phyloP scores from a whole-genome alignment of 352 stramenopile species.

The Globisporangium echinulatum region DNA sequence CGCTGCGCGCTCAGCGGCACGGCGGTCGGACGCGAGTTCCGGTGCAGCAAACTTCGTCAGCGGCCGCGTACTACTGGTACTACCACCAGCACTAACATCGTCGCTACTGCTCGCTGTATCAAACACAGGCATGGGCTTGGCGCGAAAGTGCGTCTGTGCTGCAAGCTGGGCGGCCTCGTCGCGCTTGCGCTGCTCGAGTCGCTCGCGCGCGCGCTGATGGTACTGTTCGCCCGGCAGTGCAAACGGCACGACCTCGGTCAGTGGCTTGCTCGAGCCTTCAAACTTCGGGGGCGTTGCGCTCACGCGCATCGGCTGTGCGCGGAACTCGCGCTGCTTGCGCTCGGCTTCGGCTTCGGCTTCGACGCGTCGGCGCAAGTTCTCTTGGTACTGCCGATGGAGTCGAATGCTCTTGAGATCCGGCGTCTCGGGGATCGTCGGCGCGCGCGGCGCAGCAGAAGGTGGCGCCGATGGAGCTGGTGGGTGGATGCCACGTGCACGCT shows the following conservation, averaged over 20 bases:
- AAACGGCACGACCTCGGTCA: slow-evolving; percentile 68
- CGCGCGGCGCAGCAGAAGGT: slow-evolving; percentile 8
- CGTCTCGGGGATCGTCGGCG: slow-evolving; percentile 60
- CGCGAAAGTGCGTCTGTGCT: slow-evolving; percentile 38
- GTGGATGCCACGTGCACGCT: slow-evolving; percentile 5
- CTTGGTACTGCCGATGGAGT: slow-evolving; percentile 64
- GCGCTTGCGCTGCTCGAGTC: slow-evolving; percentile 42
- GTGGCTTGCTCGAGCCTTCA: slow-evolving; percentile 61
- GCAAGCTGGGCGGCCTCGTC: slow-evolving; percentile 53
- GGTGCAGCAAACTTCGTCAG: slow-evolving; percentile 42
- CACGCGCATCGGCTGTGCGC: slow-evolving; percentile 64
- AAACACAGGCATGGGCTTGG: slow-evolving; percentile 62
- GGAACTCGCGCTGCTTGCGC: slow-evolving; percentile 53
- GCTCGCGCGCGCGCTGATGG: slow-evolving; percentile 51
- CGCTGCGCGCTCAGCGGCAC: slow-evolving; percentile 50
- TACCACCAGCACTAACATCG: slow-evolving; percentile 11
- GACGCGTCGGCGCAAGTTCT: slow-evolving; percentile 54
- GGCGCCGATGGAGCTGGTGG: background rate
- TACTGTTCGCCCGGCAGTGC: slow-evolving; percentile 44
- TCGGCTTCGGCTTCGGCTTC: slow-evolving; percentile 51
- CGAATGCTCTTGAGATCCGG: slow-evolving; percentile 67
- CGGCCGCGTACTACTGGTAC: slow-evolving; percentile 3
- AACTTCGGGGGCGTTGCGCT: slow-evolving; percentile 48
- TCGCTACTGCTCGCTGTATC: slow-evolving; percentile 2
- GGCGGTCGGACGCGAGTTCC: slow-evolving; percentile 55